Conservation (phyloP, 352 stramenopile species). For the Phytopythium mirpurense region DNA sequence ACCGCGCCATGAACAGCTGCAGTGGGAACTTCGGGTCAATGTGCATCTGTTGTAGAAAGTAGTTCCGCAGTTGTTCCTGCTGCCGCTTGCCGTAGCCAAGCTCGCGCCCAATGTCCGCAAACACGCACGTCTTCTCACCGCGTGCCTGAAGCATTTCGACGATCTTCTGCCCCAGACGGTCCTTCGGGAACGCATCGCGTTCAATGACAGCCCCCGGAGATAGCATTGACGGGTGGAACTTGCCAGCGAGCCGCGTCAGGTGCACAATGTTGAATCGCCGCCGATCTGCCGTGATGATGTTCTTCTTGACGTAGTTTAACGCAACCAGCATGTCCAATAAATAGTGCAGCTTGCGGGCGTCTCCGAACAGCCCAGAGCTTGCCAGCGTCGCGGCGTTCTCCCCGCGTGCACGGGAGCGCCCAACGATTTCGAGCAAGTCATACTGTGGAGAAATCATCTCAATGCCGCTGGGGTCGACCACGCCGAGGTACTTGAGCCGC, state of each 20-base stretch:
- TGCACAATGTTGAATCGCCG: constrained; percentile 82
- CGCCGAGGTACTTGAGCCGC: constrained; percentile 62
- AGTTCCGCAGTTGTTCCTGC: constrained; percentile 79
- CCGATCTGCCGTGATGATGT: constrained; percentile 64
- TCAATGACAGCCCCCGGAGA: constrained; percentile 47
- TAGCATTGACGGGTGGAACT: constrained; percentile 70
- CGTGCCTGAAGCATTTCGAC: constrained; percentile 56
- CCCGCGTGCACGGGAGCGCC: constrained; percentile 43
- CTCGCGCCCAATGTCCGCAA: constrained; percentile 82
- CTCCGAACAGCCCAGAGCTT: constrained; percentile 52
- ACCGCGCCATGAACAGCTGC: constrained; percentile 78
- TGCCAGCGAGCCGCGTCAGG: constrained; percentile 49
- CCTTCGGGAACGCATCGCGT: constrained; percentile 54
- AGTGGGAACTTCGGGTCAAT: constrained; percentile 51
- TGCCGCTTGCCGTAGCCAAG: constrained; percentile 70
- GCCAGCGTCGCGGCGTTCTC: constrained; percentile 58
- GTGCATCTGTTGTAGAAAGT: constrained; percentile 75
- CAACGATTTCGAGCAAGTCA: constrained; percentile 77
- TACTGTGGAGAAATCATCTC: constrained; percentile 67
- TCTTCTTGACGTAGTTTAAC: constrained; percentile 58
- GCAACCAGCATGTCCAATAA: constrained; percentile 74
- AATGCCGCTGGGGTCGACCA: constrained; percentile 42
- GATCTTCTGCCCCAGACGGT: constrained; percentile 52
- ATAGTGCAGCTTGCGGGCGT: constrained; percentile 76
- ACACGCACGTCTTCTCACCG: constrained; percentile 66